Evolutionary conservation across 2,329 filamentous ascomycete genomes (phyloP), one percentile per base, ranked within the genome.

Genomic region (Cytospora paraplurivora): DNA sequence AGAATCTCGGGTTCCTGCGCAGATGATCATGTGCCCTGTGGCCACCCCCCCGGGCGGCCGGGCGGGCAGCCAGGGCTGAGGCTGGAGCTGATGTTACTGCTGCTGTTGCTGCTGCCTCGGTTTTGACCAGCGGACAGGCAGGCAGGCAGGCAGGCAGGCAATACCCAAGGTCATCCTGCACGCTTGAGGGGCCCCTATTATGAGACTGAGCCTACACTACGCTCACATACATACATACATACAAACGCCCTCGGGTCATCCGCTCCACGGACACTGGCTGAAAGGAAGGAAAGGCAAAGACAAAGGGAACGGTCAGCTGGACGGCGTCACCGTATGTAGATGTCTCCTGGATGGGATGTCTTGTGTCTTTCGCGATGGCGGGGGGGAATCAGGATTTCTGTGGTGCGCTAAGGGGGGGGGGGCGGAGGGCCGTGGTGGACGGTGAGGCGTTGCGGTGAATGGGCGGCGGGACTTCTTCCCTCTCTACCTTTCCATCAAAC

Each of bases 1-100:
- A 65, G 55, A 67, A 56, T 32, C 58, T 59, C 70, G 71, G 71
- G 70, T 72, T 74, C 72, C 71, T 73, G 72, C 72, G 68, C 72
- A 71, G 67, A 67, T 73, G 70, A 72, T 68, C 68, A 69, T 63
- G 53, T 44, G n/a, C n/a, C n/a, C 37, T 56, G 66, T 67, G 41
- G 41, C 12, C n/a, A 15, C 38, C 7, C 38, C 17, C 3, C 38
- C 38, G n/a, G n/a, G n/a, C n/a, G n/a, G n/a, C n/a, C n/a, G n/a
- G n/a, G n/a, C n/a, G n/a, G n/a, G n/a, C n/a, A n/a, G n/a, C n/a
- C n/a, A 47, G 15, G 41, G 17, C 41, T 47, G 15, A n/a, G n/a
- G n/a, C n/a, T n/a, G n/a, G n/a, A n/a, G n/a, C n/a, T n/a, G n/a
- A n/a, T n/a, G n/a, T n/a, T n/a, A n/a, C n/a, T n/a, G 17, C n/a